phyloP scores from a whole-genome alignment of 768 basidiomycete species.

The Auriculariales sp. region DNA sequence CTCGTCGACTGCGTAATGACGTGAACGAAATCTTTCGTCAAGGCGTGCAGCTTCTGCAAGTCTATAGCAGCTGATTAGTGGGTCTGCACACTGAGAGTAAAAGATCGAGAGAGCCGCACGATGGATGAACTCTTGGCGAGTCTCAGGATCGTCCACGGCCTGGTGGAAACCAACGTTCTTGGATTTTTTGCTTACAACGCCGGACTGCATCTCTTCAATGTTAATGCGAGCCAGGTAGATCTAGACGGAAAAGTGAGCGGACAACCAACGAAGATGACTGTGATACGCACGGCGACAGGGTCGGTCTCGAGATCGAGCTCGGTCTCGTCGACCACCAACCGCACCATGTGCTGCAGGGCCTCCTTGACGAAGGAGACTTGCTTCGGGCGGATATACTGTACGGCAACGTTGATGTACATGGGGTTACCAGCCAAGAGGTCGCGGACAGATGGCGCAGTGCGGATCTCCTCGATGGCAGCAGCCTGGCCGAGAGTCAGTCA shows the following conservation, averaged over 20 bases:
- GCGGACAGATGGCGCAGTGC: constrained; percentile 37
- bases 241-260: constrained; percentile 26
- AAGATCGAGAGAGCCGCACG: too few species aligned
- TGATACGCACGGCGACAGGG: constrained; percentile 52
- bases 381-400: constrained; percentile 76
- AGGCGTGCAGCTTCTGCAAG: constrained; percentile 75
- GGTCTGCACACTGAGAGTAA: too few species aligned
- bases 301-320: constrained; percentile 68
- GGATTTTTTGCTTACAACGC: constrained; percentile 40
- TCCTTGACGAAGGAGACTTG: constrained; percentile 70
- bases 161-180: constrained; percentile 73
- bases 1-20: constrained; percentile 60
- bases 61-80: constrained; percentile 31
- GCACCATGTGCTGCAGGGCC: constrained; percentile 58
- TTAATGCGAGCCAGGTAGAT: constrained; percentile 73
- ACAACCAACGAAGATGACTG: too few species aligned
- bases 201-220: constrained; percentile 73
- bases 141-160: constrained; percentile 69
- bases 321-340: constrained; percentile 51
- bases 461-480: constrained; percentile 69
- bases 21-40: constrained; percentile 67
- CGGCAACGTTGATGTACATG: constrained; percentile 72
- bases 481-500: constrained; percentile 38
- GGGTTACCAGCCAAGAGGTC: constrained; percentile 61
- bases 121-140: constrained; percentile 74